Conservation (phyloP, 306 rosid genomes). For the Hippophae rhamnoides region DNA sequence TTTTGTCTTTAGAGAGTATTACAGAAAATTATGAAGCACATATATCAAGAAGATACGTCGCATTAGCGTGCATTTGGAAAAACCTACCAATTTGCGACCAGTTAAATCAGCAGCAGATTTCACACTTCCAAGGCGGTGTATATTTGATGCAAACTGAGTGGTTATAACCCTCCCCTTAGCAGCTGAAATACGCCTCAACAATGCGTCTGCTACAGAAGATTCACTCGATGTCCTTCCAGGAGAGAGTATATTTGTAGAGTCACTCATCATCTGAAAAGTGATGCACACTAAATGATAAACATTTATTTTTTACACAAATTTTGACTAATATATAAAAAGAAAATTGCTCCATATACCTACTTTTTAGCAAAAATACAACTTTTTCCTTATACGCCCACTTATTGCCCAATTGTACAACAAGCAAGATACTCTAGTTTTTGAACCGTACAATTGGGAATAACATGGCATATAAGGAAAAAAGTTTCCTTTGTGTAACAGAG, state of each 20-base stretch:
- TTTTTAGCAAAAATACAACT: too few relatives aligned
- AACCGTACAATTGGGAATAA: too few relatives aligned
- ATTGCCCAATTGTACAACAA: too few relatives aligned
- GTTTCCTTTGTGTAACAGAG: too few relatives aligned
- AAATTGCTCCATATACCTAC: too few relatives aligned
- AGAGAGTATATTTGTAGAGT: constrained; percentile 92
- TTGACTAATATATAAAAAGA: too few relatives aligned
- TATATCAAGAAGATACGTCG: not conserved
- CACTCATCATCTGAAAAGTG: constrained; percentile 94
- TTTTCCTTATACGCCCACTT: too few relatives aligned
- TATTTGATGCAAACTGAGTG: constrained; percentile 94
- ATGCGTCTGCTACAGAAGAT: constrained; percentile 69
- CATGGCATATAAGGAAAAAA: too few relatives aligned
- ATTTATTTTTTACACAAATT: constrained; percentile 9
- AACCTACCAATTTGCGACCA: constrained; percentile 84
- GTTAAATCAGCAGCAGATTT: constrained; percentile 98
- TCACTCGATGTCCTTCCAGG: constrained; percentile 97
- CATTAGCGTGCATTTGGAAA: constrained; percentile 10
- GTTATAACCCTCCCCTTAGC: constrained; percentile 90
- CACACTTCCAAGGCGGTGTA: constrained; percentile 97
- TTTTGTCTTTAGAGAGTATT: not conserved
- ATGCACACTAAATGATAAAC: constrained; percentile 11
- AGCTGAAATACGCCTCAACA: constrained; percentile 73
- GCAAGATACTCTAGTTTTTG: too few relatives aligned
- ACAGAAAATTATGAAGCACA: not conserved